These are phyloP conservation scores for Rhodosporidiobolus odoratus DNA, from an alignment of 768 basidiomycete species.

Conservation along the genomic window DNA sequence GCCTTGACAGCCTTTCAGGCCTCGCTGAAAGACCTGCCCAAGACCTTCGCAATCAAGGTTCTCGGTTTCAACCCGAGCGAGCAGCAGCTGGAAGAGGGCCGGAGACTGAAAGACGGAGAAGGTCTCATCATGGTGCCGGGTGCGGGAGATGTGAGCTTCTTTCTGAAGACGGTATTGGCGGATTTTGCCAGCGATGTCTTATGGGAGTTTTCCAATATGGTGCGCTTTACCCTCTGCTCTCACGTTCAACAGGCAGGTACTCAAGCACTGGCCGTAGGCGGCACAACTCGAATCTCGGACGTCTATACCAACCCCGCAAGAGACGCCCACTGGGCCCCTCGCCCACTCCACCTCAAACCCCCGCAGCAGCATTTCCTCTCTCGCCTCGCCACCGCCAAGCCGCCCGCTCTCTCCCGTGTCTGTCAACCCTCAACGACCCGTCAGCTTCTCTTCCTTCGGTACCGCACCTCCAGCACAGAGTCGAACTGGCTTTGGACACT, in stretches of 20 bases:
- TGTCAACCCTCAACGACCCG: slow-evolving; percentile 5
- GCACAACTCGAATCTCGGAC: slow-evolving; percentile 36
- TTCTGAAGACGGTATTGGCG: slow-evolving; percentile 80
- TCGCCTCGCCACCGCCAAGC: background rate
- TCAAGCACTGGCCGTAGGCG: slow-evolving; percentile 3
- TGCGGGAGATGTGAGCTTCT: slow-evolving; percentile 75
- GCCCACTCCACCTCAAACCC: slow-evolving; percentile 3
- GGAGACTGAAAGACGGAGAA: slow-evolving; percentile 47
- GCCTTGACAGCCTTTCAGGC: slow-evolving; percentile 60
- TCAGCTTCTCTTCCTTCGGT: slow-evolving; percentile 28
- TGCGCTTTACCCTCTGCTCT: slow-evolving; percentile 47
- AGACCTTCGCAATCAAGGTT: slow-evolving; percentile 72
- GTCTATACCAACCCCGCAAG: slow-evolving; percentile 36
- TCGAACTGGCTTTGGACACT: slow-evolving; percentile 21
- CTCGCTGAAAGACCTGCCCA: slow-evolving; percentile 56
- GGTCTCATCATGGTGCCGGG: slow-evolving; percentile 74
- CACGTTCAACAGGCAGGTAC: background rate
- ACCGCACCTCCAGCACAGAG: slow-evolving; percentile 26
- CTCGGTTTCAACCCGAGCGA: slow-evolving; percentile 72
- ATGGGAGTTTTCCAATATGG: slow-evolving; percentile 76
- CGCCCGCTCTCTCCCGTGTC: background rate
- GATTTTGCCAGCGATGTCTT: slow-evolving; percentile 83
- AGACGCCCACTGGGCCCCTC: slow-evolving; percentile 21
- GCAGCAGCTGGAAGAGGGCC: slow-evolving; percentile 53
- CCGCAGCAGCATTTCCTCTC: slow-evolving; percentile 5